These are phyloP conservation scores for Trichomonascus vanleenenianus DNA, from an alignment of 805 yeast genomes.

Conservation along the genomic window DNA sequence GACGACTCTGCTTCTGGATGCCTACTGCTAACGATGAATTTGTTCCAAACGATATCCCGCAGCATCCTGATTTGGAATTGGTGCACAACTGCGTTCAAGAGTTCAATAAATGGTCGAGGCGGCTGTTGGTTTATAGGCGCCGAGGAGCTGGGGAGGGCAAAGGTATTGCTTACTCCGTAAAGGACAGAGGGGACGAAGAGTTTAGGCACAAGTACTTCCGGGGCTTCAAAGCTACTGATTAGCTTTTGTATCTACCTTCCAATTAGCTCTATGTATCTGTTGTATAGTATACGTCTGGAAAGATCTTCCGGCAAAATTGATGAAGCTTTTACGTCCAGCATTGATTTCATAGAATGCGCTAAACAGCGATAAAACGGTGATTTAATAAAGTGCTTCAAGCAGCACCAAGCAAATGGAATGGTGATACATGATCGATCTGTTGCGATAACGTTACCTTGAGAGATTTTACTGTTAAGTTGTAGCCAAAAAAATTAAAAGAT, in stretches of 20 bases:
- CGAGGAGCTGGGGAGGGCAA: constrained; percentile 28
- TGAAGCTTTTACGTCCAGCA: no score
- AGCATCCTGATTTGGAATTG: constrained; percentile 64
- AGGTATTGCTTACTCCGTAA: constrained; percentile 42
- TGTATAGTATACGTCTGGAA: not conserved
- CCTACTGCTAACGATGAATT: constrained; percentile 90
- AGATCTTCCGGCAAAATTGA: no score
- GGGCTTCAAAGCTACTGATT: constrained; percentile 37
- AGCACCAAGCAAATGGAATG: no score
- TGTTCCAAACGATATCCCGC: constrained; percentile 58
- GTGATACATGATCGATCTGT: no score
- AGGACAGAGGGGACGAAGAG: constrained; percentile 41
- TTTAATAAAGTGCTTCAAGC: no score
- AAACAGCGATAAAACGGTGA: no score
- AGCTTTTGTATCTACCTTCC: not conserved
- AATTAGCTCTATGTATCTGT: not conserved
- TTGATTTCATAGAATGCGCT: no score
- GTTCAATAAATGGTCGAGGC: constrained; percentile 89
- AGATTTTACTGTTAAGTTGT: no score
- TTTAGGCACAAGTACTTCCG: constrained; percentile 74
- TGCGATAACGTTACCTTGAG: no score
- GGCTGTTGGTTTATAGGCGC: constrained; percentile 73
- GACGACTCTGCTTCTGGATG: constrained; percentile 94
- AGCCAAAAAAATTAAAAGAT: no score
- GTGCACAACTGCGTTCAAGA: constrained; percentile 74